A percentile compares a stretch with the other conserved stretches of the same genome.
These are phyloP conservation scores for Botrytis galanthina DNA, from an alignment of 2,329 filamentous ascomycete species.

Conservation along the genomic window DNA sequence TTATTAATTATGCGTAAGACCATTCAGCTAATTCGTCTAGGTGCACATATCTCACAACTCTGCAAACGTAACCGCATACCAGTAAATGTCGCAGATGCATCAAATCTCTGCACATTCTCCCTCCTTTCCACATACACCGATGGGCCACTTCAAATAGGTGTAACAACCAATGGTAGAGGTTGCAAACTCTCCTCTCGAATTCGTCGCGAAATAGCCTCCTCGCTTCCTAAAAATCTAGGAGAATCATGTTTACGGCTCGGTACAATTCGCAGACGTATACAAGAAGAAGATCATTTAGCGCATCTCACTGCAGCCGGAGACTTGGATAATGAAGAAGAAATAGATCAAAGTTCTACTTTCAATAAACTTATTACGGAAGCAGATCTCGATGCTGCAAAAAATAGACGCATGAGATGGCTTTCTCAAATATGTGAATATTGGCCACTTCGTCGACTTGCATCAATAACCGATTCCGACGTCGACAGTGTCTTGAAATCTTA, in stretches of 20 bases:
- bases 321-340: slow-evolving; percentile 48
- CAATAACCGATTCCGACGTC: slow-evolving; percentile 77
- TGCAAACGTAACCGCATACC: slow-evolving; percentile 82
- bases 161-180: slow-evolving; percentile 91
- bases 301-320: slow-evolving; percentile 36
- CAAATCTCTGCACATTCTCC: slow-evolving; percentile 83
- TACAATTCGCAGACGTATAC: slow-evolving; percentile 65
- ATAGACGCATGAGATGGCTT: slow-evolving; percentile 85
- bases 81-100: slow-evolving; percentile 87
- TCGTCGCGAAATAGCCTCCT: slow-evolving; percentile 79
- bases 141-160: slow-evolving; percentile 88
- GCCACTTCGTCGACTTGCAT: slow-evolving; percentile 79
- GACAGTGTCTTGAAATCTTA: slow-evolving; percentile 75
- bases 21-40: slow-evolving; percentile 41
- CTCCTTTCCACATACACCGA: slow-evolving; percentile 86
- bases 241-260: slow-evolving; percentile 75
- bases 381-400: slow-evolving; percentile 72
- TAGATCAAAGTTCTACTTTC: slow-evolving; percentile 76
- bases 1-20: background rate
- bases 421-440: slow-evolving; percentile 98
- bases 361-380: slow-evolving; percentile 77
- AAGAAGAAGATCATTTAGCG: slow-evolving; percentile 65
- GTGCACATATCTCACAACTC: slow-evolving; percentile 65
- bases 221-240: slow-evolving; percentile 73
- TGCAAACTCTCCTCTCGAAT: slow-evolving; percentile 92